phyloP scores from a whole-genome alignment of 2,329 filamentous ascomycete genomes.

The Nemania abortiva region DNA sequence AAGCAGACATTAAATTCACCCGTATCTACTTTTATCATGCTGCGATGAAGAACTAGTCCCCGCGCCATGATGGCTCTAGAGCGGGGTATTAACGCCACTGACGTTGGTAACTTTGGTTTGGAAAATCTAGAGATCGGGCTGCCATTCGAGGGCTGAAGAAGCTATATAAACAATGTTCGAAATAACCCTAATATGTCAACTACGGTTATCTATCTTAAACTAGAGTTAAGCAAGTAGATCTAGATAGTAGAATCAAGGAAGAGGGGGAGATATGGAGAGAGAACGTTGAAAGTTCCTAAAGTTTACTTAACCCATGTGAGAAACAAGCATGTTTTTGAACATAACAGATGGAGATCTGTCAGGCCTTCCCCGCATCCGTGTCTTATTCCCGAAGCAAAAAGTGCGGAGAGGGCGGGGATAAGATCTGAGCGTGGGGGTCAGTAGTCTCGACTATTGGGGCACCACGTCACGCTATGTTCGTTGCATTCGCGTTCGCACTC shows the following conservation, averaged over 20 bases:
- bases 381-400: neutral
- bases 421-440: neutral
- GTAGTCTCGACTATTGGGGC: neutral
- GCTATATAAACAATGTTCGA: too few species aligned
- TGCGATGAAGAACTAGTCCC: neutral
- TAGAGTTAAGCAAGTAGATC: too few species aligned
- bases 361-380: neutral
- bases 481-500: neutral
- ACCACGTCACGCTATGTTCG: neutral
- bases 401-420: conserved; percentile 2
- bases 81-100: neutral
- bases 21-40: neutral
- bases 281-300: neutral
- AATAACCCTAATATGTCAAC: too few species aligned
- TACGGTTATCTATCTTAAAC: too few species aligned
- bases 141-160: too few species aligned
- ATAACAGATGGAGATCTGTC: neutral
- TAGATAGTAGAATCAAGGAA: too few species aligned
- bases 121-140: neutral
- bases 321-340: too few species aligned
- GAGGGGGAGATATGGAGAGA: neutral
- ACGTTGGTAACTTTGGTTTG: neutral
- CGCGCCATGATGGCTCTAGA: neutral
- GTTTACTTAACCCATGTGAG: too few species aligned
- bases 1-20: too few species aligned